Percentiles rank a stretch among this genome's conserved stretches.
Evolutionary conservation across 2,329 filamentous ascomycete species (phyloP).

Genomic region (Pestalotiopsis sp.): DNA sequence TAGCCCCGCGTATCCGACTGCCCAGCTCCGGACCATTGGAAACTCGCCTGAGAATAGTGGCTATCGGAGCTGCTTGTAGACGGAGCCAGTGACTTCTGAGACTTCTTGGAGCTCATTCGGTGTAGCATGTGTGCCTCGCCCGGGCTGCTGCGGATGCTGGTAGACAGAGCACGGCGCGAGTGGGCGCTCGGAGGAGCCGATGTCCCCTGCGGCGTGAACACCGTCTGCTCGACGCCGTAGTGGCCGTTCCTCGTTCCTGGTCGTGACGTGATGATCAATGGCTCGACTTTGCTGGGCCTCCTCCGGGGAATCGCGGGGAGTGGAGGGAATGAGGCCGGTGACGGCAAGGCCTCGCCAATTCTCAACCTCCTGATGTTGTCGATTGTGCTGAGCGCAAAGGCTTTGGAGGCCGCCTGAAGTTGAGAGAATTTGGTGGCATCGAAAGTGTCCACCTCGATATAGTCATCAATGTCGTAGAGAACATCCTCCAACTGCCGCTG

Average conservation of each 20-base stretch:
- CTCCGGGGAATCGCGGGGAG: slow-evolving; percentile 18
- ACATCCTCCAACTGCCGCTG: slow-evolving; percentile 39
- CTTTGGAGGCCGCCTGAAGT: slow-evolving; percentile 41
- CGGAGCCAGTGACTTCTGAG: slow-evolving; percentile 9
- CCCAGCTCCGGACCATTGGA: background rate
- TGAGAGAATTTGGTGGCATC: slow-evolving; percentile 37
- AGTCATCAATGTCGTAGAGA: slow-evolving; percentile 48
- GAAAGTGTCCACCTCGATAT: slow-evolving; percentile 39
- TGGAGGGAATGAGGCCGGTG: slow-evolving; percentile 26
- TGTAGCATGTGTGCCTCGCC: slow-evolving; percentile 5
- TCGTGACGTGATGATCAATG: background rate
- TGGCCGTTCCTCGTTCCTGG: background rate
- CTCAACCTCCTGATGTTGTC: slow-evolving; percentile 38
- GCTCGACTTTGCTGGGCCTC: background rate
- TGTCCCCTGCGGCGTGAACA: background rate
- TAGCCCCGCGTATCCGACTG: slow-evolving; percentile 1
- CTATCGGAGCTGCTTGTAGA: slow-evolving; percentile 10
- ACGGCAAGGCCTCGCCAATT: slow-evolving; percentile 23
- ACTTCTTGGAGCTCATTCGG: slow-evolving; percentile 8
- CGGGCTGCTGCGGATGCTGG: slow-evolving; percentile 12
- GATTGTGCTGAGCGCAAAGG: slow-evolving; percentile 41
- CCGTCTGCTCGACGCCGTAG: background rate
- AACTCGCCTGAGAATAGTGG: slow-evolving; percentile 9
- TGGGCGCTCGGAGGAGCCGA: slow-evolving; percentile 6
- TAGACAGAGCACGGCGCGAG: slow-evolving; percentile 15